Base-by-base conservation (phyloP, 164 flowering plant species). In the Euptelea pleiosperma region DNA sequence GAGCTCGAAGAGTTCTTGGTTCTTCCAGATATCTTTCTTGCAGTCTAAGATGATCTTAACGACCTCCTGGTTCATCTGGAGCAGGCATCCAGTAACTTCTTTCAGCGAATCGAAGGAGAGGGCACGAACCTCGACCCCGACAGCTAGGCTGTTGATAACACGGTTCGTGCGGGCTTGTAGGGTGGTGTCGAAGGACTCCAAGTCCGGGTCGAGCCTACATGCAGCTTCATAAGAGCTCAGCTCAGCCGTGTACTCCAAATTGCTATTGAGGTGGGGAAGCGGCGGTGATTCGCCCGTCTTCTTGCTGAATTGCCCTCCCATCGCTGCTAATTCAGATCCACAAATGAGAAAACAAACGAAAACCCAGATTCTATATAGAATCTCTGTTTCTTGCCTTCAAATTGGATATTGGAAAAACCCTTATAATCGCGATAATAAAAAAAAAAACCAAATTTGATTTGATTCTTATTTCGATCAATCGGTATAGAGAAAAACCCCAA, bases 31-130 rank as follows among this genome's bases (percentile, higher is more conserved):
- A 41, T 89, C 95, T 34, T 75, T 53, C 54, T 83, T 83, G 69
- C 76, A 62, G 5, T 81, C 81, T 12, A 89, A 67, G 25, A 91
- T 78, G 26, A 83, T 70, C 16, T 71, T 75, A 30, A 78, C 88
- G 6, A 85, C 90, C 37, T 84, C 98, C 25, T 85, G 85, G 54
- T 89, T 81, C 91, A 82, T 81, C 4, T 85, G 96, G 6, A 83
- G 82, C 6, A 88, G 64, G 34, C 77, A 73, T 6, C 68, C 82
- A 8, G 89, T 83, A 19, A 85, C 86, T 29, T 81, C 87, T 24
- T 53, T 70, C 33, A 89, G 75, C 0, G 98, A 81, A 44, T 78
- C 83, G 15, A 91, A 64, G 8, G 96, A 85, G 6, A 86, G 65
- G 24, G 89, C 63, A 10, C 75, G 78, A 45, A 67, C 77, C 57